Evolutionary conservation across 2,329 filamentous ascomycete genomes (phyloP).

Genomic region (Neofusicoccum ribis): DNA sequence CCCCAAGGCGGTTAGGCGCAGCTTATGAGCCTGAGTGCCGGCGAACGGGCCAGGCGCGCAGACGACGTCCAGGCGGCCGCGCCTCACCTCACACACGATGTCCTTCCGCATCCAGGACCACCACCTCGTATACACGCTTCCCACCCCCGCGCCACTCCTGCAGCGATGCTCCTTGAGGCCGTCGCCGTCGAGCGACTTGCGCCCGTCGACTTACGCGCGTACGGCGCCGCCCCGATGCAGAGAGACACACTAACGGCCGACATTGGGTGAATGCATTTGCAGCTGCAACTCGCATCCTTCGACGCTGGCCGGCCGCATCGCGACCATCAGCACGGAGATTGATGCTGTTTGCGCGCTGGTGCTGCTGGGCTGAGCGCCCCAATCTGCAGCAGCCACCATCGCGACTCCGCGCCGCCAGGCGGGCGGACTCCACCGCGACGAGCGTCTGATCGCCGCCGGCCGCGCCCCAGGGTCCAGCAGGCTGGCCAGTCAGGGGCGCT

Average conservation of each 20-base stretch:
- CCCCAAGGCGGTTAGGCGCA: background rate
- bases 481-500: background rate
- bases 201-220: background rate
- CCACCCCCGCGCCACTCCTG: background rate
- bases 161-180: background rate
- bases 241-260: no score
- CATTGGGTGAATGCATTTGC: background rate
- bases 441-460: background rate
- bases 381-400: background rate
- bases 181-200: background rate
- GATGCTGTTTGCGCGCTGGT: background rate
- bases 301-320: background rate
- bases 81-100: background rate
- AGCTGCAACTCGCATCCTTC: constrained; percentile 4
- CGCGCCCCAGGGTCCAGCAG: constrained; percentile 1
- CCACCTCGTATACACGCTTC: no score
- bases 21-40: background rate
- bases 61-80: background rate
- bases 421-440: background rate
- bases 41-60: background rate
- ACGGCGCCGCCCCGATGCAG: background rate
- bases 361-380: background rate
- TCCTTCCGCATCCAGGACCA: background rate
- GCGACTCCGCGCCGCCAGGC: no score
- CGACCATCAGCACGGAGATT: background rate